A percentile compares a stretch with the other conserved stretches of the same genome.
phyloP scores from a whole-genome alignment of 1,284 basidiomycete genomes.

The Volvariella volvacea region DNA sequence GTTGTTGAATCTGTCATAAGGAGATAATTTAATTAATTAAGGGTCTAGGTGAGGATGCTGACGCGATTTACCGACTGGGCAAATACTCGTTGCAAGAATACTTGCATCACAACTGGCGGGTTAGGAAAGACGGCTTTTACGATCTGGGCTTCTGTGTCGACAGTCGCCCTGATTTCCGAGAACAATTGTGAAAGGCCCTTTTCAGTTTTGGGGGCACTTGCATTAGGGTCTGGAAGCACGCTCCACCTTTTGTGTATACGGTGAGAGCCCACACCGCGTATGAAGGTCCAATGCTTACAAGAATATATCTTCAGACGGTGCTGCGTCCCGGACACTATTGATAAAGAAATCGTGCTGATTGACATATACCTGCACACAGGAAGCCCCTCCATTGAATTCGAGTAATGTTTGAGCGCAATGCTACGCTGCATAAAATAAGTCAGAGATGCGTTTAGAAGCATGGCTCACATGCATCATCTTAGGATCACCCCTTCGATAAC shows the following conservation, averaged over 20 bases:
- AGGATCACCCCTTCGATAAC: constrained; percentile 94
- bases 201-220: constrained; percentile 75
- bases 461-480: constrained; percentile 92
- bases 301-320: constrained; percentile 46
- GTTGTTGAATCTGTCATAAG: constrained; percentile 78
- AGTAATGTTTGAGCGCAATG: constrained; percentile 96
- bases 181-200: constrained; percentile 78
- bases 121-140: constrained; percentile 98
- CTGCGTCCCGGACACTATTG: constrained; percentile 69
- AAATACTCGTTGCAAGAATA: constrained; percentile 96
- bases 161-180: constrained; percentile 83
- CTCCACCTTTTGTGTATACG: constrained; percentile 62
- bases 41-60: not conserved
- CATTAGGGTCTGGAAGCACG: constrained; percentile 73
- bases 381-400: constrained; percentile 96
- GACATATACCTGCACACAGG: constrained; percentile 97
- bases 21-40: too few relatives aligned
- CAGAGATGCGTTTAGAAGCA: constrained; percentile 3
- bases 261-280: constrained; percentile 7
- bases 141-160: constrained; percentile 95
- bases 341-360: constrained; percentile 99
- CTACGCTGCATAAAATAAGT: constrained; percentile 30
- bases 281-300: constrained; percentile 42
- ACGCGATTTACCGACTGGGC: constrained; percentile 79
- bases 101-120: constrained; percentile 97